Percentiles rank a stretch among this genome's conserved stretches.
phyloP scores from a whole-genome alignment of 176 grass and related monocot species.

The Ampelocalamus luodianensis region DNA sequence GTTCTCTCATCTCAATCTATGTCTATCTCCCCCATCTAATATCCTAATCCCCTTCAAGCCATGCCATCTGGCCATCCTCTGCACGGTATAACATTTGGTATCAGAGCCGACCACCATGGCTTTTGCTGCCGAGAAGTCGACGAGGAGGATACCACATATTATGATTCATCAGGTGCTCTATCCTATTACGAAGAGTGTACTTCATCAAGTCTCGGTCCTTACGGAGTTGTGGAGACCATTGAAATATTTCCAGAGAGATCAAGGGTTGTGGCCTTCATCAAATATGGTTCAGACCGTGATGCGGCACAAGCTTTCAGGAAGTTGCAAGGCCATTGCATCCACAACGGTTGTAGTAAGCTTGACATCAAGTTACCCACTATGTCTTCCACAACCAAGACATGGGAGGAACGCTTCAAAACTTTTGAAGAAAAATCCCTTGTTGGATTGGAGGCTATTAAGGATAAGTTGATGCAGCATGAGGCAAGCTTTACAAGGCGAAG shows the following conservation, averaged over 20 bases:
- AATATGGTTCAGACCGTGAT: constrained; percentile 14
- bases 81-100: background rate
- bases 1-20: background rate
- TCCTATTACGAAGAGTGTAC: background rate
- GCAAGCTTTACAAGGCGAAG: background rate
- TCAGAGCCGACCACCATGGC: background rate
- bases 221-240: background rate
- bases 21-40: background rate
- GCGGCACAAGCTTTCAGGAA: background rate
- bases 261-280: constrained; percentile 1
- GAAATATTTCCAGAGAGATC: background rate
- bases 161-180: background rate
- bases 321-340: background rate
- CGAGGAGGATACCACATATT: background rate
- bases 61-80: background rate
- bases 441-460: background rate
- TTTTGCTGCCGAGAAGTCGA: background rate
- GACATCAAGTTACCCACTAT: background rate
- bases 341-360: background rate
- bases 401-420: background rate
- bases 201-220: background rate
- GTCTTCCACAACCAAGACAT: background rate
- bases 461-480: background rate
- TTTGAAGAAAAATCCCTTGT: background rate
- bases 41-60: background rate